These are phyloP conservation scores for Trichophyton benhamiae DNA, from an alignment of 2,329 filamentous ascomycete species.

Conservation along the genomic window DNA sequence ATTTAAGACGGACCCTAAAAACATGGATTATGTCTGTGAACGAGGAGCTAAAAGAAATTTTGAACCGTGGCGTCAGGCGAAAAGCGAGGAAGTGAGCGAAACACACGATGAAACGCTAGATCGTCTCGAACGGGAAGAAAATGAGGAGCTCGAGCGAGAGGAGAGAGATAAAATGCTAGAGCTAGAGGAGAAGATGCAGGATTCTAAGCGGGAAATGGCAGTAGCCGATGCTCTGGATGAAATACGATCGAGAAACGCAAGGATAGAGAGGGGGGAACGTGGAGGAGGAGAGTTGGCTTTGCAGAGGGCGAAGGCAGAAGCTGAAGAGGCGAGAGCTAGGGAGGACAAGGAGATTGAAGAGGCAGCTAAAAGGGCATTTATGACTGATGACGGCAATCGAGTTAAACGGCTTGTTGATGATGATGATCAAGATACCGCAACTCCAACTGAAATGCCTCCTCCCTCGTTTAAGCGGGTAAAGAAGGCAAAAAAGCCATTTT, in stretches of 20 bases:
- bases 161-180: conserved; percentile 91
- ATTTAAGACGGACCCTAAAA: conserved; percentile 89
- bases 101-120: conserved; percentile 80
- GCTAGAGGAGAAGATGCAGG: conserved; percentile 81
- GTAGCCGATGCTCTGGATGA: conserved; percentile 93
- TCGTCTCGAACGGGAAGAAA: conserved; percentile 53
- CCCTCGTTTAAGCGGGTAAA: conserved; percentile 62
- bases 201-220: conserved; percentile 90
- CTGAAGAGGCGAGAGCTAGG: conserved; percentile 46
- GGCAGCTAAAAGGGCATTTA: conserved; percentile 66
- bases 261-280: conserved; percentile 63
- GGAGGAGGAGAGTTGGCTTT: conserved; percentile 44
- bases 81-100: conserved; percentile 50
- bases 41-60: conserved; percentile 83
- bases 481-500: conserved; percentile 79
- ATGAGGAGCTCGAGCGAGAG: conserved; percentile 48
- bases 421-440: conserved; percentile 26
- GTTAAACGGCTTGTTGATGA: conserved; percentile 44
- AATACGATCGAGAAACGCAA: conserved; percentile 80
- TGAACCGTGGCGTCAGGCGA: conserved; percentile 70
- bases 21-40: conserved; percentile 72
- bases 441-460: conserved; percentile 31
- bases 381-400: conserved; percentile 45
- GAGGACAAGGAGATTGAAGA: conserved; percentile 74
- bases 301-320: conserved; percentile 40